A percentile compares a stretch with the other conserved stretches of the same genome.
phyloP scores from a whole-genome alignment of 768 basidiomycete genomes.

The Amanita jacksonii region DNA sequence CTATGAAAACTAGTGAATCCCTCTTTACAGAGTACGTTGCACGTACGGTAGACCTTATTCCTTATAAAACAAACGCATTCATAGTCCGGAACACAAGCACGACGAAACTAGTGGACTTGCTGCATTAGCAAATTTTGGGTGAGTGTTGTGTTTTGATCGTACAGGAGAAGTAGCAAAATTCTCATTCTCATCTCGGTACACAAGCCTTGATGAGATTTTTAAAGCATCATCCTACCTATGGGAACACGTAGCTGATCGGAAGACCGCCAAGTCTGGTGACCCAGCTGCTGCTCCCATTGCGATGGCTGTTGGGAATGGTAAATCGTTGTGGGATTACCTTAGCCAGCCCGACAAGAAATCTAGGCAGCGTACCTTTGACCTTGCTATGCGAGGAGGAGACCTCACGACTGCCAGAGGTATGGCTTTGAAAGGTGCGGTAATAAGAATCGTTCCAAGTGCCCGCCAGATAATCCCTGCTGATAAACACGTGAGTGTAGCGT shows the following conservation, averaged over 20 bases:
- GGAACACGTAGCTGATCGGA: background rate
- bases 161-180: conserved; percentile 21
- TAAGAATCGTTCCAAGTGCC: too few species aligned
- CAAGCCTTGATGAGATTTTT: background rate
- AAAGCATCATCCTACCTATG: background rate
- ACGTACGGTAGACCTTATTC: background rate
- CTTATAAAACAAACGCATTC: too few species aligned
- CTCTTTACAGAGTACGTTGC: conserved; percentile 1
- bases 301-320: background rate
- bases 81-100: conserved; percentile 20
- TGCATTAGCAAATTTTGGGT: conserved; percentile 19
- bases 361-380: conserved; percentile 18
- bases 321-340: conserved; percentile 12
- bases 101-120: conserved; percentile 18
- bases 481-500: conserved; percentile 13
- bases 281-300: conserved; percentile 13
- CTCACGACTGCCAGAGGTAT: conserved; percentile 13
- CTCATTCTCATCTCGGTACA: conserved; percentile 11
- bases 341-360: conserved; percentile 15
- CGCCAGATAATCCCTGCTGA: too few species aligned
- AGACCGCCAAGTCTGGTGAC: conserved; percentile 11
- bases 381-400: conserved; percentile 16
- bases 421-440: conserved; percentile 14
- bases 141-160: conserved; percentile 10
- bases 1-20: background rate